A percentile compares a stretch with the other conserved stretches of the same genome.
Conservation (phyloP, 805 yeast species). For the Ogataea populi-albae region DNA sequence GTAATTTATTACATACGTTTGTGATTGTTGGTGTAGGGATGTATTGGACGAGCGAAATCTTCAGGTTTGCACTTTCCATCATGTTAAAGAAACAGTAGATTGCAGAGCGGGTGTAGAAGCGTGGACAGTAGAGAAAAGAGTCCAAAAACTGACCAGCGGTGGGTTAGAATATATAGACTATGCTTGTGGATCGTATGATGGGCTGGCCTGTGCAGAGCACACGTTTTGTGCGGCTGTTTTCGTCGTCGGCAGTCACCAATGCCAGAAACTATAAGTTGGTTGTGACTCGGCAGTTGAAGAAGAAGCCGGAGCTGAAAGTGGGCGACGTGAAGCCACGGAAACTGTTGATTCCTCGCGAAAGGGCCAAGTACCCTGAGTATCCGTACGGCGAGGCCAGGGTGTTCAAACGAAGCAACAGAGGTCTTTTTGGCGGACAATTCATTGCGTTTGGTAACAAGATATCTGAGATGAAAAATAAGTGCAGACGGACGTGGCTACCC, state of each 20-base stretch:
- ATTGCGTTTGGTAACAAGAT: slow-evolving; percentile 73
- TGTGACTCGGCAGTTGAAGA: slow-evolving; percentile 45
- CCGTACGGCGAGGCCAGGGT: slow-evolving; percentile 75
- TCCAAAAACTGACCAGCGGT: slow-evolving; percentile 1
- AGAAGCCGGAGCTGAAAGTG: slow-evolving; percentile 41
- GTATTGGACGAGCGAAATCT: too few relatives aligned
- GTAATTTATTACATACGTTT: too few relatives aligned
- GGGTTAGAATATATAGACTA: too few relatives aligned
- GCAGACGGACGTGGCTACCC: slow-evolving; percentile 73
- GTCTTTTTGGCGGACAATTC: slow-evolving; percentile 87
- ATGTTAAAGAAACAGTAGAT: too few relatives aligned
- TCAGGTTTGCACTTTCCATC: too few relatives aligned
- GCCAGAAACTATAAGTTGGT: slow-evolving; percentile 39
- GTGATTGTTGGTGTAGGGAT: too few relatives aligned
- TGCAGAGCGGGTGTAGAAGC: too few relatives aligned
- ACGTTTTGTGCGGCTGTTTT: slow-evolving; percentile 22
- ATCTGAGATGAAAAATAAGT: slow-evolving; percentile 71
- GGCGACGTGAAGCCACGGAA: slow-evolving; percentile 52
- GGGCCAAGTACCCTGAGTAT: slow-evolving; percentile 55
- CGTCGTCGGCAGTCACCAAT: slow-evolving; percentile 15
- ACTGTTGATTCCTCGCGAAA: slow-evolving; percentile 41
- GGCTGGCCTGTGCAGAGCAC: too few relatives aligned
- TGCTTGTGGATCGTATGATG: too few relatives aligned
- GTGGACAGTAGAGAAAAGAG: too few relatives aligned
- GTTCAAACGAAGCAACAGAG: slow-evolving; percentile 83